Evolutionary conservation across 2,329 filamentous ascomycete species (phyloP).

Genomic region (Penicillium sp.): DNA sequence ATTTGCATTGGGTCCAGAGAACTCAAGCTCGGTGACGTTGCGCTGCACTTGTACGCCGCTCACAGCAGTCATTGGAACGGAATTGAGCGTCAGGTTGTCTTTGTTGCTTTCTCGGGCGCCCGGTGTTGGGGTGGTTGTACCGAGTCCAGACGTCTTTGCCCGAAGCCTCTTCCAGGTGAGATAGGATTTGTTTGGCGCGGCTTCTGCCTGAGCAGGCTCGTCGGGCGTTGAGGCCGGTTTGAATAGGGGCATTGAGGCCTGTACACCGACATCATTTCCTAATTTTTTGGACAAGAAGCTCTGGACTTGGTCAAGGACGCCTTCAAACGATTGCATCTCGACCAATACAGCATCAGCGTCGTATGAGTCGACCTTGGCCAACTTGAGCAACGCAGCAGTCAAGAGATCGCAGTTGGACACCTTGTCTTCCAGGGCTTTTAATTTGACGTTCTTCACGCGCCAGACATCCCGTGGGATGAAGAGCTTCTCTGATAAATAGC

Average conservation of each 20-base stretch:
- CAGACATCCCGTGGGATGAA: slow-evolving; percentile 93
- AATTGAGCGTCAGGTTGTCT: slow-evolving; percentile 68
- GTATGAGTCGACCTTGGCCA: slow-evolving; percentile 79
- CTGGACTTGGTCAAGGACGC: slow-evolving; percentile 83
- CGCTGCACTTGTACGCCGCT: slow-evolving; percentile 67
- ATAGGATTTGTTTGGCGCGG: slow-evolving; percentile 66
- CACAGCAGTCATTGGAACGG: slow-evolving; percentile 70
- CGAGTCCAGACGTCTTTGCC: slow-evolving; percentile 79
- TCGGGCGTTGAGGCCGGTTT: slow-evolving; percentile 60
- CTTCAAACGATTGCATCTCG: slow-evolving; percentile 89
- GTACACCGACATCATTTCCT: slow-evolving; percentile 87
- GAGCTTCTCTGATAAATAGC: slow-evolving; percentile 86
- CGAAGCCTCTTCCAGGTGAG: slow-evolving; percentile 87
- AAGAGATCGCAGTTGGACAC: slow-evolving; percentile 87
- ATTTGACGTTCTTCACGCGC: slow-evolving; percentile 89
- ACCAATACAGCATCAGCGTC: slow-evolving; percentile 91
- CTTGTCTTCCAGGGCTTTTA: slow-evolving; percentile 91
- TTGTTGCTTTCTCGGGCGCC: slow-evolving; percentile 52
- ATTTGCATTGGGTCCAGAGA: slow-evolving; percentile 78
- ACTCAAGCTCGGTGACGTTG: slow-evolving; percentile 68
- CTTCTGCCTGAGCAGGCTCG: slow-evolving; percentile 39
- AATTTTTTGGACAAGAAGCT: slow-evolving; percentile 75
- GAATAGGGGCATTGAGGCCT: slow-evolving; percentile 72
- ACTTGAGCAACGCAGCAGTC: slow-evolving; percentile 81
- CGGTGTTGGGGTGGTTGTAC: slow-evolving; percentile 38